phyloP scores from a whole-genome alignment of 768 basidiomycete species.

The Galerina sulciceps region DNA sequence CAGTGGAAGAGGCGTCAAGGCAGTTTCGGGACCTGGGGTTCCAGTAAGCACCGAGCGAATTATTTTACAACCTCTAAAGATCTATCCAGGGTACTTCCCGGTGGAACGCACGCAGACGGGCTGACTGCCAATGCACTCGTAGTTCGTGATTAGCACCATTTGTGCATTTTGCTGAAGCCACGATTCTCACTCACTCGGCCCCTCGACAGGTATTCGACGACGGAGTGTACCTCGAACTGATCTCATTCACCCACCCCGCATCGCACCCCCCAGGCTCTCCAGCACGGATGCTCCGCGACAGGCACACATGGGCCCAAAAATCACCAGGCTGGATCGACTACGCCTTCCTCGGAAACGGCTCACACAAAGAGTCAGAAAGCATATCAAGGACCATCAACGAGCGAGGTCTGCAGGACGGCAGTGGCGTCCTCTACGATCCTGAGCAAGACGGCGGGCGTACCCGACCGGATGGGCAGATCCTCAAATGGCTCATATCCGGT shows the following conservation, averaged over 20 bases:
- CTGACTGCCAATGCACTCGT: slow-evolving; percentile 69
- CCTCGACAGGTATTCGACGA: slow-evolving; percentile 52
- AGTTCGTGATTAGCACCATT: slow-evolving; percentile 35
- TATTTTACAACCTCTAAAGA: background rate
- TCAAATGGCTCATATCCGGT: slow-evolving; percentile 63
- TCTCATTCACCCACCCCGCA: slow-evolving; percentile 63
- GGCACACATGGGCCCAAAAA: slow-evolving; percentile 57
- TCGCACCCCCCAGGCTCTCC: slow-evolving; percentile 55
- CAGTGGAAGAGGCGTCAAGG: slow-evolving; percentile 49
- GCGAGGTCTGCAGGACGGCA: slow-evolving; percentile 44
- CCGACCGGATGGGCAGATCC: slow-evolving; percentile 54
- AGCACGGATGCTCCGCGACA: slow-evolving; percentile 44
- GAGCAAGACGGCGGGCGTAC: slow-evolving; percentile 60
- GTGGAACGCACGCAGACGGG: slow-evolving; percentile 69
- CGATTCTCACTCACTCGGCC: background rate
- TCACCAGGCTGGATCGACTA: slow-evolving; percentile 71
- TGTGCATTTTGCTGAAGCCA: background rate
- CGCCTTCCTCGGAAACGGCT: slow-evolving; percentile 60
- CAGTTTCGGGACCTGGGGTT: slow-evolving; percentile 69
- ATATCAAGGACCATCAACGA: slow-evolving; percentile 60
- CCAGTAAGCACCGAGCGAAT: slow-evolving; percentile 47
- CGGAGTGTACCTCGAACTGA: slow-evolving; percentile 69
- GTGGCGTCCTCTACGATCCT: slow-evolving; percentile 41
- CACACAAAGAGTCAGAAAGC: slow-evolving; percentile 28
- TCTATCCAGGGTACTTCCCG: slow-evolving; percentile 58